Evolutionary conservation across 257 asterid genomes (phyloP).

Genomic region (Ajuga chamaepitys): DNA sequence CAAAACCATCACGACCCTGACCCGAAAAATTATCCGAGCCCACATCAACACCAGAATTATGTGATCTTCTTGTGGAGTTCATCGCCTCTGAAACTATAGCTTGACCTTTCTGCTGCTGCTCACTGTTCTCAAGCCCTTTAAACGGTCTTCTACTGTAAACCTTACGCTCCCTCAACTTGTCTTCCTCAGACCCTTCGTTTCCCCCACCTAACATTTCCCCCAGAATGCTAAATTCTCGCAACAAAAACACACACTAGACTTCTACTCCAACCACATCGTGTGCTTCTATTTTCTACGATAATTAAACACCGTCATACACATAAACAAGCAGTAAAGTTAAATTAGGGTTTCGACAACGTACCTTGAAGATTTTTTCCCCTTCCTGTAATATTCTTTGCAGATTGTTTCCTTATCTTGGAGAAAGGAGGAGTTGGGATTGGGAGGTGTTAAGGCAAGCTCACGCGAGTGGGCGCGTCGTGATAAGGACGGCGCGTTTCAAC

Average conservation of each 20-base stretch:
- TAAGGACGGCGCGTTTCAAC: background rate
- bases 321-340: background rate
- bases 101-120: conserved; percentile 23
- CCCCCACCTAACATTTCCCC: conserved; percentile 45
- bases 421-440: conserved; percentile 16
- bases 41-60: conserved; percentile 27
- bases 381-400: conserved; percentile 8
- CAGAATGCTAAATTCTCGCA: conserved; percentile 12
- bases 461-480: conserved; percentile 27
- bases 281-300: background rate
- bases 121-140: conserved; percentile 42
- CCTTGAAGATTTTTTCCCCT: conserved; percentile 21
- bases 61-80: conserved; percentile 21
- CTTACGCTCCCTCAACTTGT: conserved; percentile 46
- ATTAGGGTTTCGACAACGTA: conserved; percentile 28
- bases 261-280: background rate
- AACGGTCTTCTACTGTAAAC: conserved; percentile 61
- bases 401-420: conserved; percentile 26
- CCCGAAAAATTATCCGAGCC: conserved; percentile 45
- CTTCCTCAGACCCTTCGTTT: conserved; percentile 49
- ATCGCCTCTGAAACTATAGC: conserved; percentile 34
- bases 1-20: conserved; percentile 28
- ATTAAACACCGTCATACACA: background rate
- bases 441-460: conserved; percentile 15
- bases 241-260: conserved; percentile 7